These are phyloP conservation scores for Cordyceps javanica DNA, from an alignment of 2,329 filamentous ascomycete genomes.

Conservation along the genomic window DNA sequence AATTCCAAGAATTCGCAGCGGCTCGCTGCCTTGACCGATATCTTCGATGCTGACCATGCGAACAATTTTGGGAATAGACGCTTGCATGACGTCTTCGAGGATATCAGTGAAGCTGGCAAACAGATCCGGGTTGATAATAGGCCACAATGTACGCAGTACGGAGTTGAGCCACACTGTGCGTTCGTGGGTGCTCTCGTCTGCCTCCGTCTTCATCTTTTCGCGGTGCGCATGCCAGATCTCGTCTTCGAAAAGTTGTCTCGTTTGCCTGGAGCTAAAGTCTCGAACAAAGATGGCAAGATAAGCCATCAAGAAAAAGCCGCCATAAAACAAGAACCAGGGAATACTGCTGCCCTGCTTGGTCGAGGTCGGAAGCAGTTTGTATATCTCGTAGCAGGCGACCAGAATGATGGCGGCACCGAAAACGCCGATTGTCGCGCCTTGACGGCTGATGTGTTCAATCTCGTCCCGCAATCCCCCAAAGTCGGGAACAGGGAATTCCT, in stretches of 20 bases:
- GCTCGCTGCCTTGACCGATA: conserved; percentile 67
- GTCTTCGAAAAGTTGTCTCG: conserved; percentile 58
- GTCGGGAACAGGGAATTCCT: conserved; percentile 42
- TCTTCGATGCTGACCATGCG: conserved; percentile 73
- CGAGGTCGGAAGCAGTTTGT: conserved; percentile 17
- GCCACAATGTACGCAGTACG: conserved; percentile 62
- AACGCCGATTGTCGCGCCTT: conserved; percentile 30
- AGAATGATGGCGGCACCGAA: conserved; percentile 29
- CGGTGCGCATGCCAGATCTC: conserved; percentile 63
- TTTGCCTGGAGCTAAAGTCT: conserved; percentile 56
- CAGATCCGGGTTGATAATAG: conserved; percentile 68
- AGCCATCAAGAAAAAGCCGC: background rate
- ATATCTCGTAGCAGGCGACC: conserved; percentile 20
- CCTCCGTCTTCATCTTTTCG: conserved; percentile 40
- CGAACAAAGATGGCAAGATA: conserved; percentile 38
- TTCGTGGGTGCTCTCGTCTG: conserved; percentile 43
- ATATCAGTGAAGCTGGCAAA: conserved; percentile 64
- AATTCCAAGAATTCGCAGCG: conserved; percentile 63
- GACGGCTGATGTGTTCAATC: conserved; percentile 25
- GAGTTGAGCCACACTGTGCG: conserved; percentile 71
- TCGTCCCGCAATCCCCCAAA: conserved; percentile 35
- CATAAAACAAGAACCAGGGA: conserved; percentile 9
- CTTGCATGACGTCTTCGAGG: conserved; percentile 76
- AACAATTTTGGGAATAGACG: conserved; percentile 60
- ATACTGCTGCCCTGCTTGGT: conserved; percentile 2